phyloP scores from a whole-genome alignment of 495 filamentous ascomycete genomes.

The Penicillium samsonianum region DNA sequence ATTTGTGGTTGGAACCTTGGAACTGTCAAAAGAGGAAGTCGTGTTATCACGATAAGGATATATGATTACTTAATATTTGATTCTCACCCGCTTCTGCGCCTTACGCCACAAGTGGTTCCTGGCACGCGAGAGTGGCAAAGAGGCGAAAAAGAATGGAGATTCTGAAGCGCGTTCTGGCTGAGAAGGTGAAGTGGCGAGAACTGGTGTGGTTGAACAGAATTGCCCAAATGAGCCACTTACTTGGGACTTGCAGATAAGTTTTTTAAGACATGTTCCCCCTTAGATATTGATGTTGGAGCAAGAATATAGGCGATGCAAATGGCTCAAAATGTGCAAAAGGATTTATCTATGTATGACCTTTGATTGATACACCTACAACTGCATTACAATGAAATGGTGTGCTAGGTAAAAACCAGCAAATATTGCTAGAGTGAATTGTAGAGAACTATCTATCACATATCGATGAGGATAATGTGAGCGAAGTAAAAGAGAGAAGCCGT shows the following conservation, averaged over 20 bases:
- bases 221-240: neutral
- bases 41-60: slow-evolving; percentile 17
- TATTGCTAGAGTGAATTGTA: slow-evolving; percentile 20
- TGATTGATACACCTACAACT: no score
- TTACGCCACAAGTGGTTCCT: slow-evolving; percentile 8
- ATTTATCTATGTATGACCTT: no score
- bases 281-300: no score
- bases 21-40: slow-evolving; percentile 1
- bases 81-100: neutral
- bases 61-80: slow-evolving; percentile 7
- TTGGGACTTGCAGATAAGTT: no score
- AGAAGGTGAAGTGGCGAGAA: slow-evolving; percentile 3
- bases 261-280: no score
- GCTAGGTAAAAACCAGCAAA: slow-evolving; percentile 12
- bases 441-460: slow-evolving; percentile 15
- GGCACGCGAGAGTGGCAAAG: slow-evolving; percentile 11
- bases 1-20: neutral
- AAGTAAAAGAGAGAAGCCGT: slow-evolving; percentile 33
- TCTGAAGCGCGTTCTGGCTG: neutral
- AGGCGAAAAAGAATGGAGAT: slow-evolving; percentile 2
- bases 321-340: no score
- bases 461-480: slow-evolving; percentile 9
- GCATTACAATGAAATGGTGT: neutral
- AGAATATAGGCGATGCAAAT: no score
- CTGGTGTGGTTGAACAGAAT: neutral